These are phyloP conservation scores for Ascocoryne sarcoides DNA, from an alignment of 2,329 filamentous ascomycete species.

Conservation along the genomic window DNA sequence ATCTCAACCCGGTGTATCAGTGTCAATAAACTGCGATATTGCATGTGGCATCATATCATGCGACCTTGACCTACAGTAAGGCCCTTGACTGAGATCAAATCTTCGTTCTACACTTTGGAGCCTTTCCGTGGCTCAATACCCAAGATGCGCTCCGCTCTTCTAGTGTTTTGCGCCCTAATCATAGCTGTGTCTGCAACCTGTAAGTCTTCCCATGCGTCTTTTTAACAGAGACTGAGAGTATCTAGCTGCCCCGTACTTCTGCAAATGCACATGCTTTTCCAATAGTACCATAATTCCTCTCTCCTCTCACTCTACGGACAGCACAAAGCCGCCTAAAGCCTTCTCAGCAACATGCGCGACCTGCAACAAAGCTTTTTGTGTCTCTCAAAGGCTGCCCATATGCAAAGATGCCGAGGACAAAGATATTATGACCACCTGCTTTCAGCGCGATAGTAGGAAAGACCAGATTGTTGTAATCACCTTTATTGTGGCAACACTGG, in stretches of 20 bases:
- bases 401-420: constrained; percentile 57
- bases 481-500: constrained; percentile 51
- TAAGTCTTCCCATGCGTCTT: constrained; percentile 11
- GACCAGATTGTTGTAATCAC: constrained; percentile 58
- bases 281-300: constrained; percentile 60
- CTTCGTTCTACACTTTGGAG: no score
- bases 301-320: constrained; percentile 28
- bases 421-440: constrained; percentile 54
- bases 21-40: no score
- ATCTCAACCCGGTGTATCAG: no score
- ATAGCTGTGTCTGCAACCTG: constrained; percentile 20
- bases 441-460: constrained; percentile 59
- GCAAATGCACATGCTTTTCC: constrained; percentile 63
- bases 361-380: constrained; percentile 58
- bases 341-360: constrained; percentile 44
- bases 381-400: constrained; percentile 49
- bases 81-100: no score
- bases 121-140: no score
- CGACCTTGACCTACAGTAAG: no score
- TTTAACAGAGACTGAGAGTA: constrained; percentile 17
- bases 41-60: no score
- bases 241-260: constrained; percentile 53
- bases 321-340: constrained; percentile 21
- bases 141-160: constrained; percentile 17
- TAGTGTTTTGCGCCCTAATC: constrained; percentile 21